Base-by-base conservation (phyloP, 441 rosid species). In the Adansonia grandidieri region DNA sequence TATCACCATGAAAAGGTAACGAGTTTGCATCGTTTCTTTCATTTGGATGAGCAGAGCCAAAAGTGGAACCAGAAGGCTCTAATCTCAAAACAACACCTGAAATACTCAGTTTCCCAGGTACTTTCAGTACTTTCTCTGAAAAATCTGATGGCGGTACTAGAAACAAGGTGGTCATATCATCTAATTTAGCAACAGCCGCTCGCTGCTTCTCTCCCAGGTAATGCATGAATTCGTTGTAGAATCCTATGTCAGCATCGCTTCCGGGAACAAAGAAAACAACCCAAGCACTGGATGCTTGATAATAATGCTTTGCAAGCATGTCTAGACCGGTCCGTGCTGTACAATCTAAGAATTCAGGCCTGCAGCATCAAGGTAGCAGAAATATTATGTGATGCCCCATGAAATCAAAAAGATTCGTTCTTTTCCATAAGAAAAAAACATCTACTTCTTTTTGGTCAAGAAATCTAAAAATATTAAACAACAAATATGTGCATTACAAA, bases 61-160 rank as follows among this genome's bases (percentile, higher is more conserved):
- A 81, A 84, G 75, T 83, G 77, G 97, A 81, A 80, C 86, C 79
- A 60, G 90, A 86, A 28, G 79, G 83, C 72, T 92, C 97, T 77
- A 92, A 77, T 80, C 97, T 89, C 81, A 95, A 85, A 65, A 93
- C 81, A 80, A 95, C 99, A 74, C 99, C 99, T 13, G 99, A 93
- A 82, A 95, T 91, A 88, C 98, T 93, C 68, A 95, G 84, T 78
- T 92, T 91, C 51, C 99, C 99, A 2, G 98, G 96, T 40, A 96
- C 99, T 87, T 89, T 96, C 77, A 96, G 86, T 58, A 96, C 95
- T 80, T 91, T 91, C 89, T 91, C 91, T 2, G 99, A 94, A 89
- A 96, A 96, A 74, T 96, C 97, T 37, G 97, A 96, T 9, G 99
- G 98, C 14, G 99, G 97, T 76, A 96, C 98, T 50, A 96, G 97